A percentile compares a stretch with the other conserved stretches of the same genome.
phyloP scores from a whole-genome alignment of 2,329 filamentous ascomycete species.

The Stylonectria norvegica region DNA sequence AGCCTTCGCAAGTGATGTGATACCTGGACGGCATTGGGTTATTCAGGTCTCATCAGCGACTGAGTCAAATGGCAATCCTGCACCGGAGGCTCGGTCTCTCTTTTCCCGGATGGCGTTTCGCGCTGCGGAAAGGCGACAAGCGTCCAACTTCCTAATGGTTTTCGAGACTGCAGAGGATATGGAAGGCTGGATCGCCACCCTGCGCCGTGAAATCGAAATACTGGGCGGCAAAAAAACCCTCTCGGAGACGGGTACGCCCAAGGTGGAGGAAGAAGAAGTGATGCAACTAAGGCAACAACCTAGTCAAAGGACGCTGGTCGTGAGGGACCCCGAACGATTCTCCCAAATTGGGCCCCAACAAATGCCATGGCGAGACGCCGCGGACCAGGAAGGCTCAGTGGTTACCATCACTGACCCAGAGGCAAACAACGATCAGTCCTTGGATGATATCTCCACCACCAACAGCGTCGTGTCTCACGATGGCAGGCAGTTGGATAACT shows the following conservation, averaged over 20 bases:
- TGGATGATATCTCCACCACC: slow-evolving; percentile 55
- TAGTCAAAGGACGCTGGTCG: slow-evolving; percentile 47
- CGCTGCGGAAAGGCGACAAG: slow-evolving; percentile 49
- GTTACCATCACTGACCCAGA: slow-evolving; percentile 22
- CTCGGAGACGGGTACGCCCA: slow-evolving; percentile 57
- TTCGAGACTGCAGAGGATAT: slow-evolving; percentile 71
- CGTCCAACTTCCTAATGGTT: slow-evolving; percentile 66
- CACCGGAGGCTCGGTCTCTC: slow-evolving; percentile 56
- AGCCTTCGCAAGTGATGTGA: slow-evolving; percentile 75
- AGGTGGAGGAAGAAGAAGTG: slow-evolving; percentile 38
- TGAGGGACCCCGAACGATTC: slow-evolving; percentile 46
- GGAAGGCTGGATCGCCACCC: slow-evolving; percentile 68
- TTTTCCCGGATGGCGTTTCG: slow-evolving; percentile 63
- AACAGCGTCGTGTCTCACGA: slow-evolving; percentile 58
- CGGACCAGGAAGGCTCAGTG: slow-evolving; percentile 10
- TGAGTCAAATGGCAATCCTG: slow-evolving; percentile 52
- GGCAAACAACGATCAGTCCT: slow-evolving; percentile 37
- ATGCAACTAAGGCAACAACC: slow-evolving; percentile 35
- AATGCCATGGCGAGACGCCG: slow-evolving; percentile 11
- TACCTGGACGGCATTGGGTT: slow-evolving; percentile 78
- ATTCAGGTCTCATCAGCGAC: slow-evolving; percentile 68
- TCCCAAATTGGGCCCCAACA: slow-evolving; percentile 30
- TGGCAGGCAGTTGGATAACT: slow-evolving; percentile 53
- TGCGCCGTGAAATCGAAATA: slow-evolving; percentile 67
- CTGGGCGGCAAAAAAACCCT: slow-evolving; percentile 64